Evolutionary conservation across 1,139 yeast genomes (phyloP).

Genomic region (Lodderomyces theae): DNA sequence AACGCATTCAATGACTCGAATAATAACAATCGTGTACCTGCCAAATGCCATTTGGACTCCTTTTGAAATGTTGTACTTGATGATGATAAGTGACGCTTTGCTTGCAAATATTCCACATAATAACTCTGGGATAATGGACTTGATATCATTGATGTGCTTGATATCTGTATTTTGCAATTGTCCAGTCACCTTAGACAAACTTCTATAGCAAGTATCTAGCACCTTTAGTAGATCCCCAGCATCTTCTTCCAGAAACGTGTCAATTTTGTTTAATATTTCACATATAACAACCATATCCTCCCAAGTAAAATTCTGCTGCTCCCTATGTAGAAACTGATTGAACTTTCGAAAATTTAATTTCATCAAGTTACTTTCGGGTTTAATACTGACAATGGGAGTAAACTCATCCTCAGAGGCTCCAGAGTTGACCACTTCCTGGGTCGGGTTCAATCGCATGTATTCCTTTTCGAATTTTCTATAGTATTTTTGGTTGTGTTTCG

Average conservation of each 20-base stretch:
- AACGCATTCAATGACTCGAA: not conserved
- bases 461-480: slow-evolving; percentile 27
- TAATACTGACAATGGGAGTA: slow-evolving; percentile 6
- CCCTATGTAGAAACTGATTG: not conserved
- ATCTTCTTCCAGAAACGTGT: not conserved
- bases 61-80: not conserved
- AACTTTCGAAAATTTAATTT: not conserved
- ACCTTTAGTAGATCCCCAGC: not conserved
- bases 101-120: slow-evolving; percentile 2
- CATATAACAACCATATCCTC: slow-evolving; percentile 1
- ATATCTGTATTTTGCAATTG: not conserved
- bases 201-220: not conserved
- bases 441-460: slow-evolving; percentile 43
- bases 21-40: not conserved
- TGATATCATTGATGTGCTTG: not conserved
- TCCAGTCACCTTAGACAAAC: not conserved
- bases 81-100: not conserved
- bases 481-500: slow-evolving; percentile 17
- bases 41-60: slow-evolving; percentile 1
- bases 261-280: slow-evolving; percentile 3
- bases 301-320: slow-evolving; percentile 1
- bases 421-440: not conserved
- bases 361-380: not conserved
- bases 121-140: not conserved
- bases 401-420: not conserved